Base-by-base conservation (phyloP, 2,329 filamentous ascomycete genomes). In the Fusarium clavum region DNA sequence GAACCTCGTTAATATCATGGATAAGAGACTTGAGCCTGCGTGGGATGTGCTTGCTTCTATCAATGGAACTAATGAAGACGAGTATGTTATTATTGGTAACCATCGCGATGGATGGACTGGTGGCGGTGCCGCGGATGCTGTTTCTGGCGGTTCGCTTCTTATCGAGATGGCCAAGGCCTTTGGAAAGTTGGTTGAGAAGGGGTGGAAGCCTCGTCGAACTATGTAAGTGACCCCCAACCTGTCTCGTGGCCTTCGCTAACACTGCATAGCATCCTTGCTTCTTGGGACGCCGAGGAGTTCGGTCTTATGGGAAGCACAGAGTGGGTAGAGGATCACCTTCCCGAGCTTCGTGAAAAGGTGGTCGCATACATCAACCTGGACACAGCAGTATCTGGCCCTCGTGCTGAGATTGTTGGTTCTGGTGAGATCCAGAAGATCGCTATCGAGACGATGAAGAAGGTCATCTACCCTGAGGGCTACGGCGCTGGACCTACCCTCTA, bases 81-180 rank as follows among this genome's bases (percentile, higher is more conserved):
- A 81, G 40, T 83, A 84, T 8, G 77, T 86, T 18, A 76, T 87
- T 29, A 79, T 87, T 25, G 85, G 85, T 6, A 86, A 87, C 40
- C 85, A 87, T 62, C 81, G 85, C 13, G 85, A 87, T 74, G 85
- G 85, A 0, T 87, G 85, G 85, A 84, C 86, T 12, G 78, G 85
- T 27, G 85, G 85, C 8, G 85, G 85, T 6, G 85, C 85, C 2
- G 83, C 82, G 0, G 85, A 87, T 55, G 85, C 85, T 3, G 86
- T 86, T 45, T 84, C 81, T 12, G 85, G 85, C 2, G 82, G 81
- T 5, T 82, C 84, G 2, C 79, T 85, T 5, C 75, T 87, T 32
- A 79, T 86, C 29, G 85, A 87, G 58, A 73, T 87, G 6, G 80
- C 83, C 5, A 85, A 83, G 54, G 84, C 83, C 0, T 85, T 87